A percentile compares a stretch with the other conserved stretches of the same genome.
Evolutionary conservation across 2,329 filamentous ascomycete genomes (phyloP).

Genomic region (Trichophaea hybrida): DNA sequence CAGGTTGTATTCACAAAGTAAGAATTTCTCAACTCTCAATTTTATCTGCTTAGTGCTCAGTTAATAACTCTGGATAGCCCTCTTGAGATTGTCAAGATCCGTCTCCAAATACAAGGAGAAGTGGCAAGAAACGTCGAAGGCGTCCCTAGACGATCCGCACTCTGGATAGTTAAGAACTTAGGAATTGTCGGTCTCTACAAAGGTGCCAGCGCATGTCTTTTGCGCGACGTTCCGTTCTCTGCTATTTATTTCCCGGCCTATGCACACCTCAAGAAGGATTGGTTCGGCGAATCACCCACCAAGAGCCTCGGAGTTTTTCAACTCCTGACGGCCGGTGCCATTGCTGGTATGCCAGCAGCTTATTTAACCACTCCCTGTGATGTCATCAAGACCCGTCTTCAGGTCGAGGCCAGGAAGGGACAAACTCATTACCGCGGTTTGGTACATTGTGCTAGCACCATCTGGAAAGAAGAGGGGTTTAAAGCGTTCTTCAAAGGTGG

Average conservation of each 20-base stretch:
- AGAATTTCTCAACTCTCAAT: slow-evolving; percentile 33
- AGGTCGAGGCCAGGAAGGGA: slow-evolving; percentile 94
- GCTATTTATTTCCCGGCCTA: slow-evolving; percentile 98
- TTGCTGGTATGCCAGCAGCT: slow-evolving; percentile 78
- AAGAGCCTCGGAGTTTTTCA: slow-evolving; percentile 85
- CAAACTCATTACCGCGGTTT: slow-evolving; percentile 78
- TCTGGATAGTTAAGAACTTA: slow-evolving; percentile 95
- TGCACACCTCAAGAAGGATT: slow-evolving; percentile 80
- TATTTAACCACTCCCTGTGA: slow-evolving; percentile 97
- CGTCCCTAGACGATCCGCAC: slow-evolving; percentile 73
- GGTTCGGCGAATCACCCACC: slow-evolving; percentile 76
- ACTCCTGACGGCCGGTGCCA: slow-evolving; percentile 85
- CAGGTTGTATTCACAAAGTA: slow-evolving; percentile 57
- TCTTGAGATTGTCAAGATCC: slow-evolving; percentile 97
- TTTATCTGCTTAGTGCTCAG: slow-evolving; percentile 6
- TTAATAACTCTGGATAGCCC: slow-evolving; percentile 53
- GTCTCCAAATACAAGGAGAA: slow-evolving; percentile 92
- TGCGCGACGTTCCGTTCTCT: slow-evolving; percentile 94
- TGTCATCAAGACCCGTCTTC: slow-evolving; percentile 96
- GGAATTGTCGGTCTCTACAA: slow-evolving; percentile 93
- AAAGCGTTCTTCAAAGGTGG: slow-evolving; percentile 97
- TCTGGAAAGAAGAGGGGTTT: slow-evolving; percentile 85
- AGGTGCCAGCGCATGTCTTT: slow-evolving; percentile 81
- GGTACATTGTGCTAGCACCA: slow-evolving; percentile 68
- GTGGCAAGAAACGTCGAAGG: slow-evolving; percentile 75